Evolutionary conservation across 305 asterid genomes (phyloP).

Genomic region (Rubia peregrina): DNA sequence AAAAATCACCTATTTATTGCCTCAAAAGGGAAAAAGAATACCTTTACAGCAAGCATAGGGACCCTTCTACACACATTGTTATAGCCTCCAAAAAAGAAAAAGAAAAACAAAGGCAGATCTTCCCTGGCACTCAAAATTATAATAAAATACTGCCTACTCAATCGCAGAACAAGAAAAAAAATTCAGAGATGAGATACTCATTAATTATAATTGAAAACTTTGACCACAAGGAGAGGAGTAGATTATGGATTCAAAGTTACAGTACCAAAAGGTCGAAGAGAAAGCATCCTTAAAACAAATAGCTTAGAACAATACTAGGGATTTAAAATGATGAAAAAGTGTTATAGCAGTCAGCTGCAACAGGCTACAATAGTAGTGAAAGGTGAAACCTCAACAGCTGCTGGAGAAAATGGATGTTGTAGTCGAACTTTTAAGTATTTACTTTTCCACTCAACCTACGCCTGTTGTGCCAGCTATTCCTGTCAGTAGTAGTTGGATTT

Average conservation of each 20-base stretch:
- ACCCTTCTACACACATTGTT: neutral
- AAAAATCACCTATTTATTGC: too few relatives aligned
- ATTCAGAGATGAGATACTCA: neutral
- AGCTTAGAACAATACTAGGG: constrained; percentile 1
- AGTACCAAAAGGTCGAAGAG: neutral
- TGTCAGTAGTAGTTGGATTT: constrained; percentile 49
- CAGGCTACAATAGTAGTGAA: constrained; percentile 17
- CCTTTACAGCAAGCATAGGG: neutral
- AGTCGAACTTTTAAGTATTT: constrained; percentile 39
- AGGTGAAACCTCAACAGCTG: constrained; percentile 18
- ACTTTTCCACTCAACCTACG: constrained; percentile 63
- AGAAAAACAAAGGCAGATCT: neutral
- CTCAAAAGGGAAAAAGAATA: too few relatives aligned
- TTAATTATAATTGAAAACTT: neutral
- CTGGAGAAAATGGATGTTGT: constrained; percentile 21
- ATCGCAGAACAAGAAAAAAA: neutral
- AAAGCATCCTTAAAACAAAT: neutral
- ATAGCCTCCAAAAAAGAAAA: neutral
- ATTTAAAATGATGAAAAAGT: constrained; percentile 1
- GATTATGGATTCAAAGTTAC: neutral
- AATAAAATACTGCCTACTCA: neutral
- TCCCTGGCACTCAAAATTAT: neutral
- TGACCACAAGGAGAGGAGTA: neutral
- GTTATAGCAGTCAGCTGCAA: neutral
- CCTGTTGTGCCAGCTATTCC: constrained; percentile 63